Percentiles rank a stretch among this genome's conserved stretches.
Evolutionary conservation across 352 stramenopile species (phyloP).

Genomic region (Pythium rhizo-oryzae): DNA sequence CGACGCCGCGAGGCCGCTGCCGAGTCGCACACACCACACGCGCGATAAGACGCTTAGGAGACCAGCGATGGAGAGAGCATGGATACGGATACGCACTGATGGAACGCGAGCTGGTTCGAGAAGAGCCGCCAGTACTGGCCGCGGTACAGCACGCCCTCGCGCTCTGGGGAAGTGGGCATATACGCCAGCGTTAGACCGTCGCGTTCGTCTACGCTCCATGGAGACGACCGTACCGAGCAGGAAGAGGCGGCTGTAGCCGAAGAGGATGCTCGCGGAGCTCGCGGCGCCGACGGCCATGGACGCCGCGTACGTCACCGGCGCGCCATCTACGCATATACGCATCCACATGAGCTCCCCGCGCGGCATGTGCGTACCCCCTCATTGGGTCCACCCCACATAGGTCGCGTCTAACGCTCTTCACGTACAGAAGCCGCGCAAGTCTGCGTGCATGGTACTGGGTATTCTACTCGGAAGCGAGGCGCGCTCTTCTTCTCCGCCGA

Average conservation of each 20-base stretch:
- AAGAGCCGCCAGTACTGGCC: conserved; percentile 74
- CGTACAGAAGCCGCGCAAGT: conserved; percentile 83
- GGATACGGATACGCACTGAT: conserved; percentile 46
- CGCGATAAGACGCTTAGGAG: background rate
- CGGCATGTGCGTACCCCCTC: too few relatives aligned
- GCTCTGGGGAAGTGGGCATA: conserved; percentile 36
- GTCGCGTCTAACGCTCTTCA: conserved; percentile 17
- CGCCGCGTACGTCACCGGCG: conserved; percentile 79
- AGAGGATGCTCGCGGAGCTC: conserved; percentile 67
- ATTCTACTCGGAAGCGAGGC: too few relatives aligned
- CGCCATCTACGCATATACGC: conserved; percentile 57
- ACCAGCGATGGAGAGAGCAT: background rate
- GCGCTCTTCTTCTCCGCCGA: too few relatives aligned
- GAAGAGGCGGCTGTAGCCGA: conserved; percentile 58
- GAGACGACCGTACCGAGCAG: conserved; percentile 35
- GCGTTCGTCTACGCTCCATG: background rate
- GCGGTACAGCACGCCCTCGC: conserved; percentile 55
- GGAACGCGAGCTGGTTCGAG: conserved; percentile 71
- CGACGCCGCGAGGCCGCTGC: conserved; percentile 72
- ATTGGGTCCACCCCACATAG: background rate
- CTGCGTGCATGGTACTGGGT: conserved; percentile 57
- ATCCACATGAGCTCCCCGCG: background rate
- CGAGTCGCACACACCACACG: background rate
- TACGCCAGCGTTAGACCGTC: background rate
- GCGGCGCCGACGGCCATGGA: conserved; percentile 69